Evolutionary conservation across 495 filamentous ascomycete species (phyloP), one percentile per base, ranked within the genome.

Genomic region (Podospora didyma): DNA sequence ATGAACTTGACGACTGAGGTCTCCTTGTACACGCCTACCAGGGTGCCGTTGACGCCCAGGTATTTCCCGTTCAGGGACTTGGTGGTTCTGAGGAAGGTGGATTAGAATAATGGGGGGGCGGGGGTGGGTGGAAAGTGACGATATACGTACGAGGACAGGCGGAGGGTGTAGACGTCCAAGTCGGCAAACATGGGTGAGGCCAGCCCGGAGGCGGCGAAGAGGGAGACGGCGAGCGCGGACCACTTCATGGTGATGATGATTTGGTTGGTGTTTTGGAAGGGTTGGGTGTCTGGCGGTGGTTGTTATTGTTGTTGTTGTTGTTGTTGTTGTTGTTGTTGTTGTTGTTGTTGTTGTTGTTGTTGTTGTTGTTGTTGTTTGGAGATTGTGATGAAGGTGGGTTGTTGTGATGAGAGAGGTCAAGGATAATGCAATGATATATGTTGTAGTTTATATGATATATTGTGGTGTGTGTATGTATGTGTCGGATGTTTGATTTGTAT

Each of bases 81-180:
- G 31, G 14, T 51, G 39, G 11, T n/a, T 6, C 19, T 44, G 37
- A 12, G 14, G 51, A 26, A 22, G 22, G 22, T 46, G 50, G 50
- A 16, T 23, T 54, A 14, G 41, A 21, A 19, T 14, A 28, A 11
- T 6, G 12, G 50, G 50, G 4, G 14, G 26, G 44, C 4, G 11
- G n/a, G 16, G 17, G 12, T 26, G 10, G n/a, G n/a, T n/a, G n/a
- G n/a, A n/a, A n/a, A n/a, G n/a, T n/a, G n/a, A n/a, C n/a, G n/a
- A n/a, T n/a, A n/a, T n/a, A 54, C 52, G 20, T 37, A 54, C 52
- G 52, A 54, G 12, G 44, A 46, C 12, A 54, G 52, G 44, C 52
- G 52, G 24, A 54, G 44, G 7, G 52, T 28, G 44, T 54, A 54
- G 1, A 54, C n/a, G 6, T 54, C 35, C 2, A 16, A n/a, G 3